Conservation (phyloP, 73 alveolate species). For the Loxodes magnus region DNA sequence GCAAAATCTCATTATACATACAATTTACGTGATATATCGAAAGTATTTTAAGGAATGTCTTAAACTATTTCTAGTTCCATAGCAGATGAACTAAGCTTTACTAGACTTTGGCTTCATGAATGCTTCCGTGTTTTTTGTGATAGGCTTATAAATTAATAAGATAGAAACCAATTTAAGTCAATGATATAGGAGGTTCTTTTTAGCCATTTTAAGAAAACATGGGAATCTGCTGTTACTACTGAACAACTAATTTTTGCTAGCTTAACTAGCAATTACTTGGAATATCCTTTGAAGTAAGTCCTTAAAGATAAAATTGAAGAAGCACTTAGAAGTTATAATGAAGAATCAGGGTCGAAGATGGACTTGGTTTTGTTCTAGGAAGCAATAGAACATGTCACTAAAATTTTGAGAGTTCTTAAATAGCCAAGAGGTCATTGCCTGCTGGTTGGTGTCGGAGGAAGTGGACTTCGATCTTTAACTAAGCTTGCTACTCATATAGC, state of each 20-base stretch:
- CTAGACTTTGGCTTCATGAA: conserved; percentile 90
- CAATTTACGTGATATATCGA: conserved; percentile 83
- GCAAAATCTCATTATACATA: conserved; percentile 80
- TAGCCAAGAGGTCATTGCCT: conserved; percentile 96
- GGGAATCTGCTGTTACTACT: conserved; percentile 36
- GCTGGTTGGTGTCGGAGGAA: conserved; percentile 99
- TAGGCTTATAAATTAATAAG: conserved; percentile 30
- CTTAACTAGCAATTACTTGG: conserved; percentile 17
- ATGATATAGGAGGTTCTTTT: conserved; percentile 73
- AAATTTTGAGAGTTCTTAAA: conserved; percentile 91
- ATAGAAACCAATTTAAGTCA: conserved; percentile 74
- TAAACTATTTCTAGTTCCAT: conserved; percentile 39
- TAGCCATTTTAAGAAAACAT: conserved; percentile 75
- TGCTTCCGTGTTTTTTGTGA: conserved; percentile 82
- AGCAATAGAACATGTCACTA: conserved; percentile 95
- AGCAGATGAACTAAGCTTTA: conserved; percentile 33
- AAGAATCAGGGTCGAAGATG: conserved; percentile 71
- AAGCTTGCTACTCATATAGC: conserved; percentile 93
- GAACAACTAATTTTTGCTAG: background rate
- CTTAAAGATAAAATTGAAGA: conserved; percentile 22
- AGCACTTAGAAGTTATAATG: background rate
- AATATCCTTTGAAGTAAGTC: conserved; percentile 12
- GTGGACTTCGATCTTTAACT: conserved; percentile 98
- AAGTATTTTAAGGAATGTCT: conserved; percentile 83
- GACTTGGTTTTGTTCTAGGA: conserved; percentile 95